phyloP scores from a whole-genome alignment of 2,329 filamentous ascomycete genomes.

The Talaromyces sp. region DNA sequence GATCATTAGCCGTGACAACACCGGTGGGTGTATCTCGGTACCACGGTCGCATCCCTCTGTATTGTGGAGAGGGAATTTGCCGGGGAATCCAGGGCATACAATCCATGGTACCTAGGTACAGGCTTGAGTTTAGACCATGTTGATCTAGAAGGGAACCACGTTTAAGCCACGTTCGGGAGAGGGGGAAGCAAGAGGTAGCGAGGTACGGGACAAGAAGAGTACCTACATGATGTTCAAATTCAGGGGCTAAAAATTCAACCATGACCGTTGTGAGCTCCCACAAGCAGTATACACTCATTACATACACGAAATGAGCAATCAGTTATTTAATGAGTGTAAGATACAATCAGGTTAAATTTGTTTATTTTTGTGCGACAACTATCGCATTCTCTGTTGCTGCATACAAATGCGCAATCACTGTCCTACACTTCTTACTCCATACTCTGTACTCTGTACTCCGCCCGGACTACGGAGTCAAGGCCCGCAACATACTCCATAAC shows the following conservation, averaged over 20 bases:
- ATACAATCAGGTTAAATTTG: too few relatives aligned
- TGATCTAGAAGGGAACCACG: constrained; percentile 13
- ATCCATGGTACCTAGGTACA: not conserved
- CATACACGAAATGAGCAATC: too few relatives aligned
- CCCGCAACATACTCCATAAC: not conserved
- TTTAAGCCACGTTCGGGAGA: constrained; percentile 10
- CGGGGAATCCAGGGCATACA: not conserved
- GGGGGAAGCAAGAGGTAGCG: not conserved
- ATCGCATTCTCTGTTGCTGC: too few relatives aligned
- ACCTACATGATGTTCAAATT: not conserved
- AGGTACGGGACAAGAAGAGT: not conserved
- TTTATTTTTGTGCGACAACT: too few relatives aligned
- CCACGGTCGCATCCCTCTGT: constrained; percentile 8
- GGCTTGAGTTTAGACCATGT: constrained; percentile 1
- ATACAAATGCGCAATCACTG: too few relatives aligned
- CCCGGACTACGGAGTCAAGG: too few relatives aligned
- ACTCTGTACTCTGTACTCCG: too few relatives aligned
- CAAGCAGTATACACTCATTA: too few relatives aligned
- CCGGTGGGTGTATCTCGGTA: not conserved
- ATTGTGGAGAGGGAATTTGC: constrained; percentile 8
- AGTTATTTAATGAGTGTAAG: too few relatives aligned
- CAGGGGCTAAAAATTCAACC: not conserved
- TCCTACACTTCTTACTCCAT: too few relatives aligned
- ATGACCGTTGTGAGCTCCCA: too few relatives aligned
- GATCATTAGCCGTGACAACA: constrained; percentile 16